phyloP scores from a whole-genome alignment of 352 stramenopile species.

The Phytophthora boehmeriae region DNA sequence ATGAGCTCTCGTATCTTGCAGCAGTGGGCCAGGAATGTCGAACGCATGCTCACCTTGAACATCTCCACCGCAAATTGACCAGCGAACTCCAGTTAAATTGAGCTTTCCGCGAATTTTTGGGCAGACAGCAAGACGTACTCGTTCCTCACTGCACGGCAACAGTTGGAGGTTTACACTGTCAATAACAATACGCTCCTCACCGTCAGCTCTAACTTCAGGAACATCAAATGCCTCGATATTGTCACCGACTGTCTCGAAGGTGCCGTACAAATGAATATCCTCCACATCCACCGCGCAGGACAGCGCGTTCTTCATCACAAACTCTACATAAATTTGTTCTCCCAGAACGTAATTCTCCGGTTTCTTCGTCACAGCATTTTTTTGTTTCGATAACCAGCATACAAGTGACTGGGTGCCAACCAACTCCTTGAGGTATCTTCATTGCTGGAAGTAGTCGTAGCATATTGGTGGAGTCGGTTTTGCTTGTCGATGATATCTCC shows the following conservation, averaged over 20 bases:
- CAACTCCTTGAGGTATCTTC: conserved; percentile 40
- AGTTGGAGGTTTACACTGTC: conserved; percentile 79
- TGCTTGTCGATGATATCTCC: conserved; percentile 64
- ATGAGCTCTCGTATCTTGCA: conserved; percentile 82
- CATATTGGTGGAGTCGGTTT: conserved; percentile 66
- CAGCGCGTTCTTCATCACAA: conserved; percentile 88
- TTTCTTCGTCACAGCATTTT: conserved; percentile 44
- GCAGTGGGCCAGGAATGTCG: conserved; percentile 74
- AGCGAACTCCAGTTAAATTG: conserved; percentile 72
- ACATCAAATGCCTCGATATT: conserved; percentile 47
- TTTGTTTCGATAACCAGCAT: conserved; percentile 67
- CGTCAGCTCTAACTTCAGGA: conserved; percentile 35
- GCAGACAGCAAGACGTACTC: conserved; percentile 69
- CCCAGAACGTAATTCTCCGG: conserved; percentile 71
- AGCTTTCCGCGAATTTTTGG: conserved; percentile 64
- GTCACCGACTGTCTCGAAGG: conserved; percentile 47
- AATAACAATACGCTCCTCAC: conserved; percentile 52
- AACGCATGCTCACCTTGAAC: conserved; percentile 85
- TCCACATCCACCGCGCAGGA: conserved; percentile 85
- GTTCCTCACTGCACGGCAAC: conserved; percentile 75
- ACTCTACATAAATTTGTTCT: conserved; percentile 87
- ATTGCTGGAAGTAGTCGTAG: conserved; percentile 22
- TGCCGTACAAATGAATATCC: conserved; percentile 83
- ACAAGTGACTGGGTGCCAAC: conserved; percentile 54
- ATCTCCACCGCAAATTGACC: conserved; percentile 83